Conservation (phyloP, 225 moss, liverwort and hornwort genomes). For the Sphagnum contortum region DNA sequence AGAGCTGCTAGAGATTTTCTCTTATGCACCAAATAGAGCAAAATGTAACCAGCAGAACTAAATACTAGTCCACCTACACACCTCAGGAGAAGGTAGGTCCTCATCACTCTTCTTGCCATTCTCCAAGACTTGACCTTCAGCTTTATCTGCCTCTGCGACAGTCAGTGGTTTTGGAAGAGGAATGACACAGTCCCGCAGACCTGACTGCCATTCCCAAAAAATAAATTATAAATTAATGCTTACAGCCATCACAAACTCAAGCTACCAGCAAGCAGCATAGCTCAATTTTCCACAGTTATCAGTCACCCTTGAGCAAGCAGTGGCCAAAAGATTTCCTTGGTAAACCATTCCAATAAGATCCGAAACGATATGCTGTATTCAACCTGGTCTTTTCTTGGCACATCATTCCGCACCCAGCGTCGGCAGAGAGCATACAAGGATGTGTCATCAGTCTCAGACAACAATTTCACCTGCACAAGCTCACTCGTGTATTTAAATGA, state of each 20-base stretch:
- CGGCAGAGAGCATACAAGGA: constrained; percentile 84
- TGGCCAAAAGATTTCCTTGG: no score
- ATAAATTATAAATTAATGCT: constrained; percentile 5
- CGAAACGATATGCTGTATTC: background rate
- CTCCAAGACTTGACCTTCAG: constrained; percentile 30
- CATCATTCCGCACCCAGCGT: constrained; percentile 89
- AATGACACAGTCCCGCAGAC: constrained; percentile 51
- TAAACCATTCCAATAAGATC: no score
- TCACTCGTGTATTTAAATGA: background rate
- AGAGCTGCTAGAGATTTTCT: no score
- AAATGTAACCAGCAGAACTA: no score
- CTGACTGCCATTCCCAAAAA: constrained; percentile 41
- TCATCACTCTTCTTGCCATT: constrained; percentile 31
- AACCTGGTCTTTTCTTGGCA: constrained; percentile 68
- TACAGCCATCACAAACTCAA: no score
- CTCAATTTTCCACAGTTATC: no score
- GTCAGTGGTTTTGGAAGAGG: constrained; percentile 64
- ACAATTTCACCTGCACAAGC: constrained; percentile 59
- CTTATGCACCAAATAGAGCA: no score
- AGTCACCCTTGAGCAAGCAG: no score
- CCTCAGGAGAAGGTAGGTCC: constrained; percentile 12
- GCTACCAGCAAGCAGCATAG: no score
- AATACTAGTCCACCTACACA: background rate
- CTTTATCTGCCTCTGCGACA: constrained; percentile 39
- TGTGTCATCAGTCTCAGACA: constrained; percentile 63